These are phyloP conservation scores for Lepidium africanum DNA, from an alignment of 345 rosid species.

Conservation along the genomic window DNA sequence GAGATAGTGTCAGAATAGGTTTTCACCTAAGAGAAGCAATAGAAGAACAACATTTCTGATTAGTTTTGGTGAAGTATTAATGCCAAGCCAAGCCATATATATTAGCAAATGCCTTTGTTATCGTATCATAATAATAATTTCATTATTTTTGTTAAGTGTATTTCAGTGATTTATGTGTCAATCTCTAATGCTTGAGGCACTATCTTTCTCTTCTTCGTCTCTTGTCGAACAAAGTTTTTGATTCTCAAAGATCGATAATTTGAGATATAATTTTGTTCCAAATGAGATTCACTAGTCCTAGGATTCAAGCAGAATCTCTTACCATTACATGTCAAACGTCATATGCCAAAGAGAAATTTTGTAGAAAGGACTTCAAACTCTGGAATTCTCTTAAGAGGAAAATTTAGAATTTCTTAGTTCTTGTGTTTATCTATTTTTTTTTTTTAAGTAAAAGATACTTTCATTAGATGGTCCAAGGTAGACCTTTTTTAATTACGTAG, in stretches of 20 bases:
- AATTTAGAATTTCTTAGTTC: background rate
- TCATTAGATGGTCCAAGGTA: constrained; percentile 10
- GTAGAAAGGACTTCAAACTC: background rate
- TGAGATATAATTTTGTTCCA: background rate
- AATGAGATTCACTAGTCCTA: background rate
- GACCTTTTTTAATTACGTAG: background rate
- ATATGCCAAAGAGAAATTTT: constrained; percentile 1
- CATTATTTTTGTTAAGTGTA: constrained; percentile 6
- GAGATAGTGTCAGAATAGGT: constrained; percentile 24
- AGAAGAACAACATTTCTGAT: constrained; percentile 21
- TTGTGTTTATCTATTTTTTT: background rate
- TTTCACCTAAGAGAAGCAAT: constrained; percentile 14
- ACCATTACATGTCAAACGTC: constrained; percentile 13
- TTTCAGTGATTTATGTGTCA: constrained; percentile 1
- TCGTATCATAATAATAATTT: background rate
- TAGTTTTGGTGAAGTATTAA: constrained; percentile 9
- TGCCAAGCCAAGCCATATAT: constrained; percentile 18
- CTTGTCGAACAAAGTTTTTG: background rate
- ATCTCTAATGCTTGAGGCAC: background rate
- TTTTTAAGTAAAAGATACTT: background rate
- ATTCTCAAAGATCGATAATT: background rate
- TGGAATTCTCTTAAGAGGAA: background rate
- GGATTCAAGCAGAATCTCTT: constrained; percentile 12
- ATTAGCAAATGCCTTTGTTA: constrained; percentile 13
- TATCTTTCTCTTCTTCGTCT: background rate